Evolutionary conservation across 1,284 basidiomycete species (phyloP), one percentile per base, ranked within the genome.

Genomic region (Apiotrichum veenhuisii): DNA sequence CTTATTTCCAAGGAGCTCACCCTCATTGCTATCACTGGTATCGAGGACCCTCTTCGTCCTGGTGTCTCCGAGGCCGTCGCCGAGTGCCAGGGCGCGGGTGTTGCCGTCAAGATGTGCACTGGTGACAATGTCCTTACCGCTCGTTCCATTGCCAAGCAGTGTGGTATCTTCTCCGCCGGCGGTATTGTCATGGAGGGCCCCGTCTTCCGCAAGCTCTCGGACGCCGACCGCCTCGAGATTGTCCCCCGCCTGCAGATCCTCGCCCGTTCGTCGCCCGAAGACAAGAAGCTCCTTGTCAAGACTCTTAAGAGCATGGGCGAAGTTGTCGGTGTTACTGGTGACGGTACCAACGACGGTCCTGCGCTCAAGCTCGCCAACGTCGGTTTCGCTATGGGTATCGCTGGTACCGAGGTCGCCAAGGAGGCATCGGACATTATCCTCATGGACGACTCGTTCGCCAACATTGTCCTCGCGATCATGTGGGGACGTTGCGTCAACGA

Each of bases 401-500:
- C 94, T 54, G 96, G 96, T 38, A 98, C 96, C 2, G 96, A 99
- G 74, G 93, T 98, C 23, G 96, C 96, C 52, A 98, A 98, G 79
- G 94, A 98, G 77, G 96, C 96, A 2, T 97, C 93, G 11, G 96
- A 98, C 72, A 97, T 99, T 70, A 95, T 98, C 67, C 84, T 98
- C 48, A 96, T 98, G 92, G 89, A 93, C 72, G 95, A 97, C 79
- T 96, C 98, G 75, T 98, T 98, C 75, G 82, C 90, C 11, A 93
- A 90, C 18, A 95, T 98, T 72, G 91, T 97, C 64, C 88, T 91
- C 69, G 95, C 94, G 55, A 94, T 98, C 70, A 94, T 96, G 83
- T 98, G 95, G 95, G 95, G 95, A 45, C 90, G 95, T 57, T 95
- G 92, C 73, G 94, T 98, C 63, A 98, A 97, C 77, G 95, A 98